Evolutionary conservation across 2,329 filamentous ascomycete species (phyloP).

Genomic region (Colletotrichum lentis): DNA sequence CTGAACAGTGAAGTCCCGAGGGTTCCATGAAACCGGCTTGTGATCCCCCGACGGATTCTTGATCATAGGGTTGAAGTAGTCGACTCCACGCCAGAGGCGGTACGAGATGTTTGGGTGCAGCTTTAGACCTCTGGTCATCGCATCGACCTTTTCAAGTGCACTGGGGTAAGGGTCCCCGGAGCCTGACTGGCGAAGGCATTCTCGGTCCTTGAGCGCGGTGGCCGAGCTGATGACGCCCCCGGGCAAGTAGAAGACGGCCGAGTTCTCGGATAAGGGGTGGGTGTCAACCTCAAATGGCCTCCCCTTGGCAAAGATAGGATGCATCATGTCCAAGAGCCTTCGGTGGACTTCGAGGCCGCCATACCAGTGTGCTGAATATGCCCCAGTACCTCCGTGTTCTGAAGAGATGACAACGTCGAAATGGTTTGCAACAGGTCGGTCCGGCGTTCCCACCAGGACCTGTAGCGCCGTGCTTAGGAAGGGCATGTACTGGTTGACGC

Average conservation of each 20-base stretch:
- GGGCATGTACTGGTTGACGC: conserved; percentile 42
- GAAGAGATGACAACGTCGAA: conserved; percentile 15
- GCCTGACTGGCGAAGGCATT: conserved; percentile 7
- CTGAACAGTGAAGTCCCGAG: background rate
- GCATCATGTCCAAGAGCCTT: conserved; percentile 14
- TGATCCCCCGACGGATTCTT: background rate
- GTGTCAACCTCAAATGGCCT: conserved; percentile 3
- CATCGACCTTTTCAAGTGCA: conserved; percentile 13
- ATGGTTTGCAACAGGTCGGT: conserved; percentile 4
- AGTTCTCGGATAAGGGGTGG: background rate
- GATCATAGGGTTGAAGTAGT: conserved; percentile 29
- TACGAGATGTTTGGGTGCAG: conserved; percentile 9
- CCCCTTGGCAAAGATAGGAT: conserved; percentile 1
- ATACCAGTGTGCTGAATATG: conserved; percentile 15
- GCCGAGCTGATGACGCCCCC: background rate
- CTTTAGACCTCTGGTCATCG: background rate
- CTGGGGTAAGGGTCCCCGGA: conserved; percentile 16
- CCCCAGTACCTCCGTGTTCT: background rate
- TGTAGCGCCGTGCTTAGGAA: conserved; percentile 42
- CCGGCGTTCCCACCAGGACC: conserved; percentile 40
- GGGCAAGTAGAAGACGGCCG: conserved; percentile 29
- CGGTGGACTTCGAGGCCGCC: conserved; percentile 31
- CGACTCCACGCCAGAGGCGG: conserved; percentile 33
- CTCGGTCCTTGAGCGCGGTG: background rate
- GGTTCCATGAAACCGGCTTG: conserved; percentile 22